Evolutionary conservation across 495 filamentous ascomycete genomes (phyloP).

Genomic region (Talaromyces borbonicus): DNA sequence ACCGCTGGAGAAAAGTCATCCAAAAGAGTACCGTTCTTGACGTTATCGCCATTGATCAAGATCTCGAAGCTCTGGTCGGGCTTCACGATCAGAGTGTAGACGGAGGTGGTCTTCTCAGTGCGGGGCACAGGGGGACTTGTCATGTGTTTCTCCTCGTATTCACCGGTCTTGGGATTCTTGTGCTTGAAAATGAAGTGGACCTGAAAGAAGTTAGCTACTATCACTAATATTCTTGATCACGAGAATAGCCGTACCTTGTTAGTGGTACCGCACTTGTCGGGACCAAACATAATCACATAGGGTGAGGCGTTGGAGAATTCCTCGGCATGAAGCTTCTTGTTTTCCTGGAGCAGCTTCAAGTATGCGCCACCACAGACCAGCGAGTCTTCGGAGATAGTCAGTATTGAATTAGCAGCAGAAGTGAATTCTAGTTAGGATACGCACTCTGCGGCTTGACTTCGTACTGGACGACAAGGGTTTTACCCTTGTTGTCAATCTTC

Average conservation of each 20-base stretch:
- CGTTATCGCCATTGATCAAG: constrained; percentile 73
- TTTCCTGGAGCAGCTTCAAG: constrained; percentile 97
- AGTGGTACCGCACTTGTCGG: constrained; percentile 97
- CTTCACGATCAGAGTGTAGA: constrained; percentile 93
- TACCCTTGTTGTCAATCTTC: constrained; percentile 93
- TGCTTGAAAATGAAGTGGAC: constrained; percentile 99
- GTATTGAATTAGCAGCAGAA: constrained; percentile 2
- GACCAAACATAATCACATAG: constrained; percentile 99
- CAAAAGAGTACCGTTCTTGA: constrained; percentile 82
- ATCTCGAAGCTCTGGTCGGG: constrained; percentile 93
- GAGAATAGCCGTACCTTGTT: constrained; percentile 63
- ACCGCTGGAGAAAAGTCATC: constrained; percentile 90
- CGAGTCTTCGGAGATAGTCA: constrained; percentile 50
- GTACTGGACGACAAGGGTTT: constrained; percentile 95
- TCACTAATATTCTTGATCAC: background rate
- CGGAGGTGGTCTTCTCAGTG: constrained; percentile 79
- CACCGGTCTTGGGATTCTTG: constrained; percentile 99
- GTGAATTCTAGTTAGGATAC: constrained; percentile 20
- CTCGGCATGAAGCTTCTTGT: constrained; percentile 89
- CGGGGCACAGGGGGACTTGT: constrained; percentile 72
- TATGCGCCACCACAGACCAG: constrained; percentile 98
- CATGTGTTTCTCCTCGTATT: constrained; percentile 99
- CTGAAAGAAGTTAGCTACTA: constrained; percentile 19
- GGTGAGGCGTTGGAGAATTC: constrained; percentile 97
- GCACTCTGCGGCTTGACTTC: constrained; percentile 98